Base-by-base conservation (phyloP, 2,329 filamentous ascomycete species). In the Eurotiales sp. region DNA sequence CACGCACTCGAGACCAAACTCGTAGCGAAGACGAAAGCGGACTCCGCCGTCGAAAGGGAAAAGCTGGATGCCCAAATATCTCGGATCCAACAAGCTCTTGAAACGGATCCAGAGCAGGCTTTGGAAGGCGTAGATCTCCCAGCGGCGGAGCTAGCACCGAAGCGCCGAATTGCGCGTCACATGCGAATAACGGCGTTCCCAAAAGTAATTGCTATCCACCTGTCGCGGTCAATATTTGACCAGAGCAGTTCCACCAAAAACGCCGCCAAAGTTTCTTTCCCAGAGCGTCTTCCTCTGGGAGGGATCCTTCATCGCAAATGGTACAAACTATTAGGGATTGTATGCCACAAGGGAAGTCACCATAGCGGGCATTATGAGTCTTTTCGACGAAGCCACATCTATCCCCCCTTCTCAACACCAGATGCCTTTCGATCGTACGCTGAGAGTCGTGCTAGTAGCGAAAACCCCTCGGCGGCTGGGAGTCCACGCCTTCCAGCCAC, bases 321-420 rank as follows among this genome's bases (percentile, higher is more conserved):
- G 64, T 99, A 96, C 71, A 89, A 85, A 61, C 77, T 99, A 4
- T 79, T 95, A 0, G 90, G 87, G 11, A 82, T 95, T 30, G 90
- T 99, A 30, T 95, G 89, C 19, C 93, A 99, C 66, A 95, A 95
- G 63, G 93, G 93, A 32, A 95, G 88, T 56, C 93, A 99, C 67
- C 86, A 96, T 64, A 96, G 90, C 61, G 93, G 93, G 1, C 93
- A 99, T 66, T 99, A 99, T 72, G 93, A 99, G 68, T 92, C 90
- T 1, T 97, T 97, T 69, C 82, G 93, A 29, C 82, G 93, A 32
- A 93, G 97, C 69, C 86, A 88, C 53, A 72, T 89, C 8, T 83
- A 85, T 46, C 75, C 86, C 3, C 91, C 91, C 0, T 97, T 85
- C 65, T 87, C 89, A 1, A 96, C 92, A 7, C 84, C 87, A 0